These are phyloP conservation scores for Saturnispora saitoi DNA, from an alignment of 805 yeast species.

Conservation along the genomic window DNA sequence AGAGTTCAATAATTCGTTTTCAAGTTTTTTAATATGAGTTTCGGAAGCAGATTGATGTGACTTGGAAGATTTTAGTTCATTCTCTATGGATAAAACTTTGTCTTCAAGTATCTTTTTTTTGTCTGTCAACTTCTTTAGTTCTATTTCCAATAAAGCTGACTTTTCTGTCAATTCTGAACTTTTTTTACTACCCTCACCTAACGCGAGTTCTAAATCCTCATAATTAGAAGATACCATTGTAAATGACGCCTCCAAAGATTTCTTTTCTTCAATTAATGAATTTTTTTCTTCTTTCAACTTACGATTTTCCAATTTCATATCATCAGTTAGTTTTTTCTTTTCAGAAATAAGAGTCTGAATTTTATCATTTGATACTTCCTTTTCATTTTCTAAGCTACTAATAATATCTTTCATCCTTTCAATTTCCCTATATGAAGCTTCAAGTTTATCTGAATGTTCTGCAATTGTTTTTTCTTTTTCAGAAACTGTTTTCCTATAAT, in stretches of 20 bases:
- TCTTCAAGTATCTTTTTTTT: background rate
- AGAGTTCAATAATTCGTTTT: background rate
- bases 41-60: background rate
- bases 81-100: background rate
- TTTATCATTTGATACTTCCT: background rate
- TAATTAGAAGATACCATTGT: conserved; percentile 7
- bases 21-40: background rate
- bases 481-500: background rate
- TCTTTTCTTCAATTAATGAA: conserved; percentile 2
- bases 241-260: conserved; percentile 6
- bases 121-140: background rate
- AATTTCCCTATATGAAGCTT: background rate
- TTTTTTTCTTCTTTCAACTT: conserved; percentile 3
- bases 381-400: background rate
- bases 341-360: background rate
- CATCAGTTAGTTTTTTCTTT: background rate
- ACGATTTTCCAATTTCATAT: background rate
- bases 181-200: background rate
- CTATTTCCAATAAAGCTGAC: background rate
- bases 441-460: background rate
- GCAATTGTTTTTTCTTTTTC: background rate
- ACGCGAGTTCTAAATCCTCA: conserved; percentile 3
- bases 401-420: background rate
- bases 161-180: background rate
- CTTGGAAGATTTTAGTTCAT: background rate